Evolutionary conservation across 2,329 filamentous ascomycete species (phyloP).

Genomic region (Penicillium sp.): DNA sequence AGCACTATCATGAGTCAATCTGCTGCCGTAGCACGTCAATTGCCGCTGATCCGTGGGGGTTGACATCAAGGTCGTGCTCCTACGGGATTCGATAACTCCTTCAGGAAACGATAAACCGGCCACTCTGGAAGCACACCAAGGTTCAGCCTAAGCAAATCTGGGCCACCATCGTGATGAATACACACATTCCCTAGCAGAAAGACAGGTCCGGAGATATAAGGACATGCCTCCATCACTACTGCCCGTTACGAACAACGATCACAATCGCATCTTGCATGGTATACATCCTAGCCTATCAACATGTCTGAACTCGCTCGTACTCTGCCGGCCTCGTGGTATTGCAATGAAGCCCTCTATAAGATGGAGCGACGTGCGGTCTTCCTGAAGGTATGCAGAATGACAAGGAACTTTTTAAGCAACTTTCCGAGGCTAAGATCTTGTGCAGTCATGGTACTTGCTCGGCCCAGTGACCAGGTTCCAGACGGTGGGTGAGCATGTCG

Average conservation of each 20-base stretch:
- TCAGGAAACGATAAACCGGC: constrained; percentile 33
- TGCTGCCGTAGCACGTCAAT: constrained; percentile 1
- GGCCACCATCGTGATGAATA: constrained; percentile 1
- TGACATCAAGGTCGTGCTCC: constrained; percentile 7
- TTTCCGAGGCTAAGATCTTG: constrained; percentile 6
- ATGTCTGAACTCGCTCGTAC: constrained; percentile 41
- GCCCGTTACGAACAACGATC: neutral
- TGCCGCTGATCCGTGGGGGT: constrained; percentile 1
- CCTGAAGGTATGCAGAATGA: constrained; percentile 43
- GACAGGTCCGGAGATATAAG: constrained; percentile 16
- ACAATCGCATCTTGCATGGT: neutral
- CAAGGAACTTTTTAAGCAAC: too few species aligned
- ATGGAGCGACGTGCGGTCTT: constrained; percentile 52
- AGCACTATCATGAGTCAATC: neutral
- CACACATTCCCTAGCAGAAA: too few species aligned
- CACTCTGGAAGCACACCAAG: constrained; percentile 6
- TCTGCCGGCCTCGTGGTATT: constrained; percentile 55
- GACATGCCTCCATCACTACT: constrained; percentile 1
- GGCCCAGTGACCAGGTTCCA: constrained; percentile 53
- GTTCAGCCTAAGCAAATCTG: constrained; percentile 1
- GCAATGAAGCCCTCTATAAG: constrained; percentile 49
- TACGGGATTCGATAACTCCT: constrained; percentile 31
- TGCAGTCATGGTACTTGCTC: constrained; percentile 53
- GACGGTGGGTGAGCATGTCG: constrained; percentile 40
- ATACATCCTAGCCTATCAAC: constrained; percentile 3